These are phyloP conservation scores for Tagetes erecta DNA, from an alignment of 129 eudicot species.

Conservation along the genomic window DNA sequence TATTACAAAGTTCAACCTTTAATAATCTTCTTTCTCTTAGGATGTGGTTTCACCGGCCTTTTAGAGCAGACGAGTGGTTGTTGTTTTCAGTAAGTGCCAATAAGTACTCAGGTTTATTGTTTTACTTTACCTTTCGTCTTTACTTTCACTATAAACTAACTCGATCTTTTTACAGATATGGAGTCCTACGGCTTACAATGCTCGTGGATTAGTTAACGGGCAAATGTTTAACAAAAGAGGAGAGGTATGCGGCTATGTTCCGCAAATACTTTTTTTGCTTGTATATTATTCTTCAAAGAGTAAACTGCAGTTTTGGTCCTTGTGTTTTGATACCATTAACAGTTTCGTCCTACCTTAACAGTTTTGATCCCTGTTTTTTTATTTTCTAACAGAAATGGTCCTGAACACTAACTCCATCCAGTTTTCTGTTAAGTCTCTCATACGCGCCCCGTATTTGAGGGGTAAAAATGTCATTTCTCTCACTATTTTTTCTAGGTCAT, in stretches of 20 bases:
- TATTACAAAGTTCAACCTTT: neutral
- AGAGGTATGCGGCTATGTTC: slow-evolving; percentile 51
- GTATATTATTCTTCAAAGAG: too few relatives aligned
- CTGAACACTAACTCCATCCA: too few relatives aligned
- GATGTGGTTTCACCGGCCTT: slow-evolving; percentile 90
- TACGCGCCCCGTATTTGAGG: too few relatives aligned
- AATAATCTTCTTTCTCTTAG: slow-evolving; percentile 38
- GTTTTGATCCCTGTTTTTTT: too few relatives aligned
- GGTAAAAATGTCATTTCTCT: too few relatives aligned
- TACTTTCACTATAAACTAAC: neutral
- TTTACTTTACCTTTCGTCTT: neutral
- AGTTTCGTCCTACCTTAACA: too few relatives aligned
- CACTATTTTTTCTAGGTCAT: too few relatives aligned
- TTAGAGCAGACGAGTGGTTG: slow-evolving; percentile 91
- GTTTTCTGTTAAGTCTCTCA: too few relatives aligned
- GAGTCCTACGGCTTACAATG: slow-evolving; percentile 66
- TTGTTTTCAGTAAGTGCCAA: slow-evolving; percentile 60
- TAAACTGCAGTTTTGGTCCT: too few relatives aligned
- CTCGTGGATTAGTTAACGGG: slow-evolving; percentile 72
- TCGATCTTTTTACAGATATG: slow-evolving; percentile 41
- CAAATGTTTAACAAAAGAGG: slow-evolving; percentile 76
- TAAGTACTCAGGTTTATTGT: neutral
- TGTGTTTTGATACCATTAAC: too few relatives aligned
- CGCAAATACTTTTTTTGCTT: neutral
- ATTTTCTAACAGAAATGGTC: too few relatives aligned